phyloP scores from a whole-genome alignment of 768 basidiomycete genomes.

The Auricularia sp. region DNA sequence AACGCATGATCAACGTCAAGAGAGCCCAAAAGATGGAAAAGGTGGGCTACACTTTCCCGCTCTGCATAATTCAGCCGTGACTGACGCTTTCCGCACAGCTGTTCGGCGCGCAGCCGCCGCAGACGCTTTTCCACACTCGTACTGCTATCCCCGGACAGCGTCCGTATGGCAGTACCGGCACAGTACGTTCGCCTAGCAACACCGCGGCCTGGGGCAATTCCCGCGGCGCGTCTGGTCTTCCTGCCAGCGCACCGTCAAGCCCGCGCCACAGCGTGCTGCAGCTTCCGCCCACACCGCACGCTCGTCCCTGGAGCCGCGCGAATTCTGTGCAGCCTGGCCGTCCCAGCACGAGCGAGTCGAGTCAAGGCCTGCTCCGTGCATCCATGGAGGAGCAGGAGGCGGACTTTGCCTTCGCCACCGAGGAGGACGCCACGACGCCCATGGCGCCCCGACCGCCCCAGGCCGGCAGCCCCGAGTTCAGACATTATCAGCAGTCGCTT shows the following conservation, averaged over 20 bases:
- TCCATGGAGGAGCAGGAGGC: constrained; percentile 1
- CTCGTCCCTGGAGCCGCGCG: constrained; percentile 11
- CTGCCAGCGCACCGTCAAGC: background rate
- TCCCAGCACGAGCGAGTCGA: constrained; percentile 60
- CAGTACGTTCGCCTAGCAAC: background rate
- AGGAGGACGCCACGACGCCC: background rate
- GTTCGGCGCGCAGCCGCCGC: constrained; percentile 74
- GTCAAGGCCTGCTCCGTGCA: constrained; percentile 33
- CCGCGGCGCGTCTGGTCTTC: background rate
- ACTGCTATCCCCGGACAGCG: constrained; percentile 15
- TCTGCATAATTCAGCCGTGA: constrained; percentile 5
- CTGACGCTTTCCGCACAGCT: constrained; percentile 35
- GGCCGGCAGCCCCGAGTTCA: constrained; percentile 36
- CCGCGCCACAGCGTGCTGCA: background rate
- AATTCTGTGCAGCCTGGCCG: constrained; percentile 35
- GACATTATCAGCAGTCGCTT: constrained; percentile 71
- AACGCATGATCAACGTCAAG: constrained; percentile 72
- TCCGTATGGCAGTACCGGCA: background rate
- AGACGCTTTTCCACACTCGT: constrained; percentile 66
- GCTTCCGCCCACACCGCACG: background rate
- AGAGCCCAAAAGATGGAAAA: constrained; percentile 84
- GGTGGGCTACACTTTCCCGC: constrained; percentile 31
- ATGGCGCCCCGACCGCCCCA: background rate
- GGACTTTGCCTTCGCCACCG: background rate
- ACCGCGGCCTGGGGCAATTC: background rate